Evolutionary conservation across 2,329 filamentous ascomycete species (phyloP), one percentile per base, ranked within the genome.

Genomic region (Verticillium zaregamsianum): DNA sequence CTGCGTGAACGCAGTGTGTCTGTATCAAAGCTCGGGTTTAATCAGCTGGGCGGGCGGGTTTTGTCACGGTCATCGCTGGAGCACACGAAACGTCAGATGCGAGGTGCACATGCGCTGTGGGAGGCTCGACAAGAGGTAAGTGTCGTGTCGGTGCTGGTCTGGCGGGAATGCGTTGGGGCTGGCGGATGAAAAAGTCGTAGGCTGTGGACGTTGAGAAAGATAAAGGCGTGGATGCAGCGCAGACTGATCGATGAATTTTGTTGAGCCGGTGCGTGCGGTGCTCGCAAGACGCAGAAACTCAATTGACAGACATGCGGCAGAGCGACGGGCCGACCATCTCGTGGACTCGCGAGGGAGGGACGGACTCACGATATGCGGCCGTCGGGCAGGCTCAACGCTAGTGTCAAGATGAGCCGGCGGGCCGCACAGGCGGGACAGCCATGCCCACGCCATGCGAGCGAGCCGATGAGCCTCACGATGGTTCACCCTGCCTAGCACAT

Each of bases 121-220:
- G 63, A 55, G 63, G 68, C 77, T 67, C 80, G 79, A 5, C 80
- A 72, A 69, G 80, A 80, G 62, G 5, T 5, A 28, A 80, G 67
- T 55, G 78, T 69, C 0, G 78, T 80, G 67, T 80, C 76, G 4
- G 74, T 74, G 68, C 78, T 76, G 57, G 63, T 17, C 58, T 55
- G 58, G 61, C 63, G 37, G 59, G 66, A 65, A 25, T 60, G 60
- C 39, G 64, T 58, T 33, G 63, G 58, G 56, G 63, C 40, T 8
- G 62, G 31, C 17, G 59, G 15, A 58, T 56, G 33, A 61, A 61
- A 62, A 17, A 15, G 49, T 55, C 12, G 12, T 31, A 4, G 49
- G 5, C 20, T 25, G 49, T 28, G 20, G n/a, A 14, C 20, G 33
- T 35, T 35, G 33, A 35, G 33, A 11, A 7, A 35, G 9, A 14